Evolutionary conservation across 257 asterid genomes (phyloP).

Genomic region (Phtheirospermum japonicum): DNA sequence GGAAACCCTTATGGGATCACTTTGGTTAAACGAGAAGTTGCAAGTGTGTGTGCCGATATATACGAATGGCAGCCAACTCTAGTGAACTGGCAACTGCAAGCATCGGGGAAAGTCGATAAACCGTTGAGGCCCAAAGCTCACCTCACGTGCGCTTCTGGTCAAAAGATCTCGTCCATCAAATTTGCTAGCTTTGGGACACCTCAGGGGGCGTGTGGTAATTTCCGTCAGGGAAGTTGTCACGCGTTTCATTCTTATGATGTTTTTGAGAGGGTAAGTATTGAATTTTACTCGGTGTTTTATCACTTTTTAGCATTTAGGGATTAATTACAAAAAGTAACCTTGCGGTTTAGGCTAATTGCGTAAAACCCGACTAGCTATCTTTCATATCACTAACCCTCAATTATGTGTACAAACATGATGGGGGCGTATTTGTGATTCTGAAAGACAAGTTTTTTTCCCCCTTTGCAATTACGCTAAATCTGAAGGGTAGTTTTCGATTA

Average conservation of each 20-base stretch:
- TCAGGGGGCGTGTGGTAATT: constrained; percentile 63
- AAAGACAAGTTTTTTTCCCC: background rate
- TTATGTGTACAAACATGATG: no score
- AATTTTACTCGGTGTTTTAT: background rate
- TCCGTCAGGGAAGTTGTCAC: constrained; percentile 63
- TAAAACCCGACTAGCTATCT: background rate
- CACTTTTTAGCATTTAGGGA: background rate
- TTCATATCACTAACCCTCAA: background rate
- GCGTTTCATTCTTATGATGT: constrained; percentile 76
- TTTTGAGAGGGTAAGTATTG: constrained; percentile 51
- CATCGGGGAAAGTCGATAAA: constrained; percentile 60
- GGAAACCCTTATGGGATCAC: constrained; percentile 69
- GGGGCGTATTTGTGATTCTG: no score
- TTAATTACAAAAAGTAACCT: background rate
- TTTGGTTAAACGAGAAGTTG: constrained; percentile 58
- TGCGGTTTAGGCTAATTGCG: background rate
- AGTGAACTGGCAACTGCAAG: constrained; percentile 56
- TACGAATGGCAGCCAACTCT: constrained; percentile 76
- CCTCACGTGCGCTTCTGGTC: constrained; percentile 64
- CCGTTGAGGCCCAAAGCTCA: constrained; percentile 82
- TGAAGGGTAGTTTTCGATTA: no score
- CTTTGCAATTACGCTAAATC: no score
- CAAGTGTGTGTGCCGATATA: constrained; percentile 69
- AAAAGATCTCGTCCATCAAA: constrained; percentile 60
- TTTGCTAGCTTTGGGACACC: constrained; percentile 90